A percentile compares a stretch with the other conserved stretches of the same genome.
Conservation (phyloP, 2,329 filamentous ascomycete genomes). For the Fusarium lyarnte region DNA sequence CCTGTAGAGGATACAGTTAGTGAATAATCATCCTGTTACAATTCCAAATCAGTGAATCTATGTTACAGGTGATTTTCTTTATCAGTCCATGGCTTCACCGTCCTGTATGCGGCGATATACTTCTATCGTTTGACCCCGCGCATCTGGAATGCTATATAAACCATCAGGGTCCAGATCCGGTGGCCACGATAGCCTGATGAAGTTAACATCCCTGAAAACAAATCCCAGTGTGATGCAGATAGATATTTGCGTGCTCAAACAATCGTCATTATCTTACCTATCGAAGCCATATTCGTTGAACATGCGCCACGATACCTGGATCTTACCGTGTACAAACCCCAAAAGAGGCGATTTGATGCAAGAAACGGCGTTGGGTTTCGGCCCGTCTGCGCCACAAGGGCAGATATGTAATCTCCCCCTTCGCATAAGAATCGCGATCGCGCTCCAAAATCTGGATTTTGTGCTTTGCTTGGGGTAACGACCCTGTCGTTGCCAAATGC, state of each 20-base stretch:
- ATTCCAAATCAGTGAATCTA: rapidly evolving
- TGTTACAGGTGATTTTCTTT: rapidly evolving
- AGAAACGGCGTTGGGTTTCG: background rate
- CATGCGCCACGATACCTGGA: background rate
- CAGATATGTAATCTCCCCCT: background rate
- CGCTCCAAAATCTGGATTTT: no score
- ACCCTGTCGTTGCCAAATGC: background rate
- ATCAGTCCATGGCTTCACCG: rapidly evolving
- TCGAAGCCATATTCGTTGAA: background rate
- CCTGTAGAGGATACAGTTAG: background rate
- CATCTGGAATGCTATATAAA: background rate
- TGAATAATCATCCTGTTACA: rapidly evolving
- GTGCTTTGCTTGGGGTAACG: background rate
- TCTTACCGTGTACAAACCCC: no score
- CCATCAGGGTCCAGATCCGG: background rate
- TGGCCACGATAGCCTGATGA: background rate
- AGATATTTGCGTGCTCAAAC: background rate
- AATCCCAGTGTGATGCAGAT: background rate
- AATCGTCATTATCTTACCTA: background rate
- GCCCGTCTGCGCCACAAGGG: background rate
- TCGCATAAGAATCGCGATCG: background rate
- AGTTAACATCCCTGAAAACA: background rate
- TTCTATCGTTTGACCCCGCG: background rate
- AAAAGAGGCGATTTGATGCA: background rate
- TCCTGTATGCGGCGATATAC: background rate